These are phyloP conservation scores for Berberis thunbergii DNA, from an alignment of 164 flowering plant species.

Conservation along the genomic window DNA sequence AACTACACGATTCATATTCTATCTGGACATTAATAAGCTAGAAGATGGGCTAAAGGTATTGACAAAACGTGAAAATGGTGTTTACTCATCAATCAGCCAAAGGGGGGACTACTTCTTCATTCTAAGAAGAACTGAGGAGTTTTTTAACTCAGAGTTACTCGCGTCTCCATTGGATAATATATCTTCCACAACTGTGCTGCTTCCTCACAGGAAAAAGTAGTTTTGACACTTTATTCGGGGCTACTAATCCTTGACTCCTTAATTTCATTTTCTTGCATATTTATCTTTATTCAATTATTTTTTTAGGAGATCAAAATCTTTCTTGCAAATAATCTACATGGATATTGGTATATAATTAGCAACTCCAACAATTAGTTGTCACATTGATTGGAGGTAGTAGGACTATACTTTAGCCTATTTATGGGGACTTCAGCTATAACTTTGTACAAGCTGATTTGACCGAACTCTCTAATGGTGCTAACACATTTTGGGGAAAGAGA, in stretches of 20 bases:
- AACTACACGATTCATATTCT: constrained; percentile 64
- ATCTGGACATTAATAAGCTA: constrained; percentile 52
- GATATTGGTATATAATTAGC: too few relatives aligned
- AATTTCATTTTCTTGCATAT: too few relatives aligned
- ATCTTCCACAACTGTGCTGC: constrained; percentile 52
- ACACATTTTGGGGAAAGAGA: too few relatives aligned
- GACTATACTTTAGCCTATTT: too few relatives aligned
- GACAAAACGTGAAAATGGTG: constrained; percentile 69
- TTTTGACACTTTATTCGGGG: background rate
- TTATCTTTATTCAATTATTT: too few relatives aligned
- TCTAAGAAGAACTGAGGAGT: constrained; percentile 26
- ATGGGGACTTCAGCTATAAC: too few relatives aligned
- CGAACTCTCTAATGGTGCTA: too few relatives aligned
- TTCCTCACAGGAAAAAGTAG: constrained; percentile 88
- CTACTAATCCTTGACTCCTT: background rate
- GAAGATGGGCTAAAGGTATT: constrained; percentile 62
- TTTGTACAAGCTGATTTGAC: too few relatives aligned
- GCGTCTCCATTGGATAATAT: constrained; percentile 61
- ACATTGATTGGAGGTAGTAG: too few relatives aligned
- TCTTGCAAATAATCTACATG: too few relatives aligned
- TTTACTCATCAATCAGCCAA: constrained; percentile 74
- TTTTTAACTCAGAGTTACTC: constrained; percentile 76
- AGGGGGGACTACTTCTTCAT: constrained; percentile 52
- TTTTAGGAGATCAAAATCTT: too few relatives aligned
- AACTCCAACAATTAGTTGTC: too few relatives aligned